These are phyloP conservation scores for Amorphotheca resinae DNA, from an alignment of 495 filamentous ascomycete genomes.

Conservation along the genomic window DNA sequence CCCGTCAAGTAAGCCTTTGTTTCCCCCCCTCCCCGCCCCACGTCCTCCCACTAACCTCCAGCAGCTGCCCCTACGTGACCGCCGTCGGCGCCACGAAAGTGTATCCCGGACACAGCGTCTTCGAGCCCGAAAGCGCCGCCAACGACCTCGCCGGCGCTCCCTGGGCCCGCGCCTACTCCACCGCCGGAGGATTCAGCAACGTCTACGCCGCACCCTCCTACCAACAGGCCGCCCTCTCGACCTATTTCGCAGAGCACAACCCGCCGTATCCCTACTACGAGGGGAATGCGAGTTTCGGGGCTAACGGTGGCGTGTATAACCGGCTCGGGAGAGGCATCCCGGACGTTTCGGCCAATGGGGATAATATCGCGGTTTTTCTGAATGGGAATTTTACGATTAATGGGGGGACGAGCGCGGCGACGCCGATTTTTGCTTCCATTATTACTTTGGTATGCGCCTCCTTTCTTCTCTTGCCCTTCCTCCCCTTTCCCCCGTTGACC, in stretches of 20 bases:
- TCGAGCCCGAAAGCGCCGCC: constrained; percentile 23
- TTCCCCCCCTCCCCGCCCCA: constrained; percentile 21
- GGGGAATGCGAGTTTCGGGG: constrained; percentile 37
- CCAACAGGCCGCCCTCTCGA: constrained; percentile 37
- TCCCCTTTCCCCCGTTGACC: too few relatives aligned
- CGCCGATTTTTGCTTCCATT: constrained; percentile 29
- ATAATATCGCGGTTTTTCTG: constrained; percentile 38
- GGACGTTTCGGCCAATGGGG: constrained; percentile 49
- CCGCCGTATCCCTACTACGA: constrained; percentile 19
- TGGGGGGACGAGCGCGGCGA: constrained; percentile 37
- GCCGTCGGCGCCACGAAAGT: constrained; percentile 27
- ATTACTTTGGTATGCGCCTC: constrained; percentile 29
- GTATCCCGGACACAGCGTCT: constrained; percentile 13
- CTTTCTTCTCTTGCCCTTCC: too few relatives aligned
- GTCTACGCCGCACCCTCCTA: constrained; percentile 46
- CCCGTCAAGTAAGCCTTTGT: constrained; percentile 1
- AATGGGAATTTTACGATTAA: constrained; percentile 27
- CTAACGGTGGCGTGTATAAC: constrained; percentile 36
- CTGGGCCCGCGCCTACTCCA: constrained; percentile 19
- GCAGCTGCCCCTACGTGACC: constrained; percentile 30
- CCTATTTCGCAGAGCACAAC: constrained; percentile 30
- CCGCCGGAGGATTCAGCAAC: constrained; percentile 57
- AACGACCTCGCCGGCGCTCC: constrained; percentile 9
- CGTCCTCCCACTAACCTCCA: constrained; percentile 25
- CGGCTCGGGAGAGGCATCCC: constrained; percentile 32